Base-by-base conservation (phyloP, 2,329 filamentous ascomycete genomes). In the Botrytis sinoallii region DNA sequence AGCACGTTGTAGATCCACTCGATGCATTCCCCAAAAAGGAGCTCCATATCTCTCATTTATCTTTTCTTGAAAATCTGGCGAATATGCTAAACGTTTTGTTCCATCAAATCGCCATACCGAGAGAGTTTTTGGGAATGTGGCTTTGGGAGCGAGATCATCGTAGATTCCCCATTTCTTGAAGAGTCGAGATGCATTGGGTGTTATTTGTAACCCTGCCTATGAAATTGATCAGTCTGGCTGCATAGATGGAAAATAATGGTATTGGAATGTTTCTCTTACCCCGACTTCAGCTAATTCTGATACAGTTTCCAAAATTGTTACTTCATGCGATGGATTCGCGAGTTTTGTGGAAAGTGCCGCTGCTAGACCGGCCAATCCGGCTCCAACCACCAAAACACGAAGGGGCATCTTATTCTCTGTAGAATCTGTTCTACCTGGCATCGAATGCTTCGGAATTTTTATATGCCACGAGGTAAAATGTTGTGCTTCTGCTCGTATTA, bases 31-130 rank as follows among this genome's bases (percentile, higher is more conserved):
- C 83, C 83, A 85, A 82, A 84, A 86, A 4, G 79, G 79, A 7
- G 75, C 75, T 1, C 69, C 48, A 61, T 80, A 79, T 9, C 75
- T 71, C 6, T 67, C 68, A 14, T 65, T 38, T 10, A 80, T 78
- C 38, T 78, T 75, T 32, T 75, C 74, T 75, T 80, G 77, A 67
- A 81, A 80, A 18, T 76, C 65, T 1, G 75, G 73, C 29, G 76
- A 75, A 55, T 74, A 69, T 25, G 78, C 76, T 80, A 63, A 83
- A 1, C 78, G n/a, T 67, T 79, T 79, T 1, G 79, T 79, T 5
- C 87, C 86, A 8, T 85, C 83, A 78, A 88, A 91, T 32, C 87
- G 83, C 73, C 86, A 85, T 9, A 91, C 85, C 3, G 84, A 83
- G 0, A 90, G 80, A 1, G 82, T 82, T 0, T 81, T 83, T 0